Percentiles rank a stretch among this genome's conserved stretches.
Conservation (phyloP, 208 protist genomes). For the Wallacemonas rigidus region DNA sequence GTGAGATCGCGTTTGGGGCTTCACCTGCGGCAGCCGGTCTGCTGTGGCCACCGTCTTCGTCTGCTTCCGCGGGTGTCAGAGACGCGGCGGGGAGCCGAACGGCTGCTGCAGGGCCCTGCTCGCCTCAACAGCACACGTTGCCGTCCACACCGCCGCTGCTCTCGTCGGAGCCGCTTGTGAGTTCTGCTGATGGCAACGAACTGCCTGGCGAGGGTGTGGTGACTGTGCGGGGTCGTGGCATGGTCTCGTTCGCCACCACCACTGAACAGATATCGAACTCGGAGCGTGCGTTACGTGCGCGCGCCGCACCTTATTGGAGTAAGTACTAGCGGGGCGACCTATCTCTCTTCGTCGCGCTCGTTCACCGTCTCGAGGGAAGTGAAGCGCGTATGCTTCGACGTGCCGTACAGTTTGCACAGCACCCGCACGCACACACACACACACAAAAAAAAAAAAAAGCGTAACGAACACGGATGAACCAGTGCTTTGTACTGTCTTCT, state of each 20-base stretch:
- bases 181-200: neutral
- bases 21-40: neutral
- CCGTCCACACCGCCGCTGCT: neutral
- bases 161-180: neutral
- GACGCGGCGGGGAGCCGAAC: too few species aligned
- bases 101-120: neutral
- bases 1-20: neutral
- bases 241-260: conserved; percentile 10
- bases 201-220: neutral
- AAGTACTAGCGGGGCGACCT: neutral
- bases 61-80: neutral
- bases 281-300: neutral
- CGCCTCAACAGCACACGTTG: neutral
- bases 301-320: conserved; percentile 13
- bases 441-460: neutral
- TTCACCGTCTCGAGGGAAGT: too few species aligned
- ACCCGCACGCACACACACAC: neutral
- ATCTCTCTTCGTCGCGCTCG: too few species aligned
- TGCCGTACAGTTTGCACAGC: too few species aligned
- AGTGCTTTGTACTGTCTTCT: conserved; percentile 13
- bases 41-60: neutral
- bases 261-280: neutral
- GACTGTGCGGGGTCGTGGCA: conserved; percentile 7
- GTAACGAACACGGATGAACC: neutral
- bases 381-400: too few species aligned